Percentiles rank a stretch among this genome's conserved stretches.
phyloP scores from a whole-genome alignment of 1,284 basidiomycete species.

The Tylopilus sp. region DNA sequence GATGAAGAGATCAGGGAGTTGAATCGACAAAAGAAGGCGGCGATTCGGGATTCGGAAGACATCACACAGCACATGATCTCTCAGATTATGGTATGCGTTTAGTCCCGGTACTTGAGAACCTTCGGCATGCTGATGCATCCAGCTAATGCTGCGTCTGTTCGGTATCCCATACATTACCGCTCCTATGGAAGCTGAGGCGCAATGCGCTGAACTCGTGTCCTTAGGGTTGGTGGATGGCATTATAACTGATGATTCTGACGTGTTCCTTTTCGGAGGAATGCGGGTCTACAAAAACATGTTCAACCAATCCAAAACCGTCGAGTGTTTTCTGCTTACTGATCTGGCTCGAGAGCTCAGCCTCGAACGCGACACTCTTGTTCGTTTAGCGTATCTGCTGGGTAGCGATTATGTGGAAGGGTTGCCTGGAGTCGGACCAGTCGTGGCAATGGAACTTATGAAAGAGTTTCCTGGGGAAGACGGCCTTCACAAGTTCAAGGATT shows the following conservation, averaged over 20 bases:
- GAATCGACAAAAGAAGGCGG: constrained; percentile 80
- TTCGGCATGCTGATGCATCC: constrained; percentile 8
- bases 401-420: constrained; percentile 98
- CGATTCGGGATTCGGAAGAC: constrained; percentile 92
- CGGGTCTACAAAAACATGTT: constrained; percentile 99
- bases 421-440: constrained; percentile 92
- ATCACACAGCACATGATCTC: constrained; percentile 92
- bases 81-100: constrained; percentile 80
- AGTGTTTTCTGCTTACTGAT: constrained; percentile 88
- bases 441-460: constrained; percentile 91
- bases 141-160: constrained; percentile 88
- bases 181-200: constrained; percentile 99
- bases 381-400: constrained; percentile 90
- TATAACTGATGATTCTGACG: constrained; percentile 99
- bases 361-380: constrained; percentile 82
- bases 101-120: not conserved
- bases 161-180: constrained; percentile 98
- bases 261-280: constrained; percentile 94
- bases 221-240: constrained; percentile 92
- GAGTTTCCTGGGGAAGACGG: constrained; percentile 88
- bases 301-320: constrained; percentile 97
- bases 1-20: constrained; percentile 86
- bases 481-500: constrained; percentile 82
- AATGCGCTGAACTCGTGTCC: constrained; percentile 89
- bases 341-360: constrained; percentile 87